Percentiles rank a stretch among this genome's conserved stretches.
Evolutionary conservation across 2,329 filamentous ascomycete species (phyloP).

Genomic region (Nigrograna mackinnonii): DNA sequence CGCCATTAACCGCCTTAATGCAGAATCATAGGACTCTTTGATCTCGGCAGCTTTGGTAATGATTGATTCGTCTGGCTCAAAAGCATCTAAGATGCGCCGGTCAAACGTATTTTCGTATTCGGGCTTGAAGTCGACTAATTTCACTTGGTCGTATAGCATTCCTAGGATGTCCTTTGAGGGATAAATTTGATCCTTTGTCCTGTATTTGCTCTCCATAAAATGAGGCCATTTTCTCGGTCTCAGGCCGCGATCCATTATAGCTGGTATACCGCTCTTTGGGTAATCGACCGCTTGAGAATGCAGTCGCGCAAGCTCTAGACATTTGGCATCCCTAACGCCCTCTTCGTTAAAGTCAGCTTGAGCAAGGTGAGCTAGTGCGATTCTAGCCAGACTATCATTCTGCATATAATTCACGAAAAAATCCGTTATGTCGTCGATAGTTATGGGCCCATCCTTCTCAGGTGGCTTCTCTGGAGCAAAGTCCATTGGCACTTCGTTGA

Average conservation of each 20-base stretch:
- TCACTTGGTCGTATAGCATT: constrained; percentile 77
- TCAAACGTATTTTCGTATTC: constrained; percentile 78
- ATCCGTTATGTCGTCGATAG: constrained; percentile 71
- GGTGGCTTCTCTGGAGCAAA: constrained; percentile 65
- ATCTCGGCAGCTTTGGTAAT: constrained; percentile 65
- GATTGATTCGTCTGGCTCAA: constrained; percentile 57
- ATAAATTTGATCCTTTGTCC: constrained; percentile 58
- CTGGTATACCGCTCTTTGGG: constrained; percentile 83
- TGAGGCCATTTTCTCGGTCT: constrained; percentile 74
- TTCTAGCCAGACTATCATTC: constrained; percentile 77
- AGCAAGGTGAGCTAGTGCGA: constrained; percentile 82
- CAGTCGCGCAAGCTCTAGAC: constrained; percentile 73
- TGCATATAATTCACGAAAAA: constrained; percentile 96
- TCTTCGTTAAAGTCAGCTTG: constrained; percentile 66
- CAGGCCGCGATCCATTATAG: constrained; percentile 65
- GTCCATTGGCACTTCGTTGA: constrained; percentile 79
- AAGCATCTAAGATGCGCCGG: constrained; percentile 68
- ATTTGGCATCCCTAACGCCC: constrained; percentile 71
- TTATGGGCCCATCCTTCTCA: constrained; percentile 65
- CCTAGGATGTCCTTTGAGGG: constrained; percentile 74
- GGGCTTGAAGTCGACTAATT: constrained; percentile 70
- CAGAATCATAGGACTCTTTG: constrained; percentile 78
- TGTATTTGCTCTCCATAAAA: constrained; percentile 76
- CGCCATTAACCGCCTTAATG: constrained; percentile 78
- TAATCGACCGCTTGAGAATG: constrained; percentile 96